A percentile compares a stretch with the other conserved stretches of the same genome.
These are phyloP conservation scores for Hyaloscypha finlandica DNA, from an alignment of 495 filamentous ascomycete genomes.

Conservation along the genomic window DNA sequence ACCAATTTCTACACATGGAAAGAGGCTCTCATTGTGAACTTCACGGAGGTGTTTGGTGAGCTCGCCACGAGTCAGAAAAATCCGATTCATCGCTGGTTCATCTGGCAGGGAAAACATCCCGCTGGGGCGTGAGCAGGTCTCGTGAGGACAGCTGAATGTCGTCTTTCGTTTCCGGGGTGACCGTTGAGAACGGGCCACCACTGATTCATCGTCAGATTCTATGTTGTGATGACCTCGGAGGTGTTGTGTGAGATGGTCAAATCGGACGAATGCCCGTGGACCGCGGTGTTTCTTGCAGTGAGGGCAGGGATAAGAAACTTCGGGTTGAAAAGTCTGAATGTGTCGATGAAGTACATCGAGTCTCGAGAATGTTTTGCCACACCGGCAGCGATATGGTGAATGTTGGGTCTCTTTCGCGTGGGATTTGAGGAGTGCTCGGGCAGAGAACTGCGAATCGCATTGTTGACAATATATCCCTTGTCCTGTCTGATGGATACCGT, in stretches of 20 bases:
- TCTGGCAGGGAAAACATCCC: not conserved
- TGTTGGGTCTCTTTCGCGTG: slow-evolving; percentile 24
- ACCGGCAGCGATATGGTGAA: slow-evolving; percentile 24
- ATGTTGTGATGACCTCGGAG: slow-evolving; percentile 38
- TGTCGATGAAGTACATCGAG: slow-evolving; percentile 35
- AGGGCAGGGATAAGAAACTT: slow-evolving; percentile 28
- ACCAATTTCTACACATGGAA: slow-evolving; percentile 33
- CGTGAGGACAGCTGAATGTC: not conserved
- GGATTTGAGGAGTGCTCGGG: not conserved
- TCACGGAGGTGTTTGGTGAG: slow-evolving; percentile 38
- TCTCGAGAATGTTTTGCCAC: slow-evolving; percentile 33
- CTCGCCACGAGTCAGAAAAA: slow-evolving; percentile 33
- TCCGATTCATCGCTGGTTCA: not conserved
- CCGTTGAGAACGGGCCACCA: not conserved
- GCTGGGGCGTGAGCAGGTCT: not conserved
- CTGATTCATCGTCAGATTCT: slow-evolving; percentile 8
- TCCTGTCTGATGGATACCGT: not conserved
- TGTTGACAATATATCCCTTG: slow-evolving; percentile 16
- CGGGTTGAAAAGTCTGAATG: slow-evolving; percentile 21
- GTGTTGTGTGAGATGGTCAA: slow-evolving; percentile 41
- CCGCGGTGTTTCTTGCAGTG: slow-evolving; percentile 39
- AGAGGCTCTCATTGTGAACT: slow-evolving; percentile 35
- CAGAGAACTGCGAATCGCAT: slow-evolving; percentile 25
- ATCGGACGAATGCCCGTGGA: slow-evolving; percentile 36
- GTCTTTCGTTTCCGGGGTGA: not conserved